A percentile compares a stretch with the other conserved stretches of the same genome.
Conservation (phyloP, 257 asterid species). For the Apocynum venetum region DNA sequence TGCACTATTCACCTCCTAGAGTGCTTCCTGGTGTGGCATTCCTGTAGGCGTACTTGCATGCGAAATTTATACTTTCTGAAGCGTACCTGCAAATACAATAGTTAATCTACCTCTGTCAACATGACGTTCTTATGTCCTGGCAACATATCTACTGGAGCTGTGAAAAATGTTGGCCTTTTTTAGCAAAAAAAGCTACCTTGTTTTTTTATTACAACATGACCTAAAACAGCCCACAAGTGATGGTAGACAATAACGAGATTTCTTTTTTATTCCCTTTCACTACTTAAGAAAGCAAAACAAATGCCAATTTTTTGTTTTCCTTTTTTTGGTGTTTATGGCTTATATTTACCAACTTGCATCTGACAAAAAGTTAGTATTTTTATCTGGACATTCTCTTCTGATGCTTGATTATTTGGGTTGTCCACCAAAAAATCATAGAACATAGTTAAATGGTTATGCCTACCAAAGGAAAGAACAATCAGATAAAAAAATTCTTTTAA, state of each 20-base stretch:
- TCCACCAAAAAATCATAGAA: background rate
- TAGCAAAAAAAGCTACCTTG: background rate
- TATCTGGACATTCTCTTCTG: background rate
- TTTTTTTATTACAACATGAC: no score
- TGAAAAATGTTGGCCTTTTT: background rate
- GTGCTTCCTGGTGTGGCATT: conserved; percentile 93
- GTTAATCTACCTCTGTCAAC: background rate
- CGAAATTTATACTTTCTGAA: conserved; percentile 69
- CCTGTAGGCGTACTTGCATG: conserved; percentile 90
- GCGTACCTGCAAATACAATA: conserved; percentile 63
- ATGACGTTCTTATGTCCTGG: background rate
- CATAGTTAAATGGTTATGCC: background rate
- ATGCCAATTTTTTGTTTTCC: background rate
- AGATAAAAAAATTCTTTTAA: background rate
- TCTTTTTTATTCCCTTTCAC: background rate
- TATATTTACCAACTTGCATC: background rate
- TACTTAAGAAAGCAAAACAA: background rate
- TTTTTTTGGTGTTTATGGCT: no score
- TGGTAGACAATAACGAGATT: background rate
- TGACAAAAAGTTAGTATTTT: background rate
- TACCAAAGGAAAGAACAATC: background rate
- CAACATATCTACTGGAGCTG: background rate
- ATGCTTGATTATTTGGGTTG: background rate
- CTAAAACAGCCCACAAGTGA: no score
- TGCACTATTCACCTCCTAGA: conserved; percentile 51